Evolutionary conservation across 1,139 yeast species (phyloP), one percentile per base, ranked within the genome.

Genomic region (Magnusiomyces paraingens): DNA sequence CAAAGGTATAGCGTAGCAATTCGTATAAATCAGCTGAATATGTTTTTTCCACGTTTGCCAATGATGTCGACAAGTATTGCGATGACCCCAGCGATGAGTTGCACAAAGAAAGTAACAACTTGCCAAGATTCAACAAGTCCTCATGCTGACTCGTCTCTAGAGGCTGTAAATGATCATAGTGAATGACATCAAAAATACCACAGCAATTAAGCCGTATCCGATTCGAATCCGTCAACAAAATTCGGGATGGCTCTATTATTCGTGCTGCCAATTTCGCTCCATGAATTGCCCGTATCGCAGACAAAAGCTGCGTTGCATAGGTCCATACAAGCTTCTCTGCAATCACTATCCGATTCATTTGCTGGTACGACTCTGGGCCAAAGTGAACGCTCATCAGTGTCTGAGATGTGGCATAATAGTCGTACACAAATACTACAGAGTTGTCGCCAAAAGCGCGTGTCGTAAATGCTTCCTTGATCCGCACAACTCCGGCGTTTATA

Each of bases 381-480:
- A 82, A 75, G 66, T 82, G 84, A 8, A 71, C 66, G 56, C 83
- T 87, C 57, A 74, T 71, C 46, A 86, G 68, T 1, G 90, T 83
- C 52, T 71, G 70, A 1, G 89, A 75, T 53, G 79, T 71, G 29
- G 95, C 93, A 65, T 77, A 83, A 66, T 79, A 87, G 61, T 86
- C 94, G 64, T 82, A 81, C 3, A 83, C 81, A 48, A 83, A 70
- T 47, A 80, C 63, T 38, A 73, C 60, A 35, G 88, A 82, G 57
- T 79, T 77, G 60, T 86, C 93, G 43, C 90, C 91, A 72, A 94
- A 93, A 4, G 91, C 87, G 58, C 89, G 80, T 11, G 94, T 84
- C 0, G 96, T 86, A 67, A 93, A 93, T 11, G 95, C 90, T 66
- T 91, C 97, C 52, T 80, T 78, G 8, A 90, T 70, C 43, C 77